These are phyloP conservation scores for Santalum album DNA, from an alignment of 164 flowering plant genomes.

Conservation along the genomic window DNA sequence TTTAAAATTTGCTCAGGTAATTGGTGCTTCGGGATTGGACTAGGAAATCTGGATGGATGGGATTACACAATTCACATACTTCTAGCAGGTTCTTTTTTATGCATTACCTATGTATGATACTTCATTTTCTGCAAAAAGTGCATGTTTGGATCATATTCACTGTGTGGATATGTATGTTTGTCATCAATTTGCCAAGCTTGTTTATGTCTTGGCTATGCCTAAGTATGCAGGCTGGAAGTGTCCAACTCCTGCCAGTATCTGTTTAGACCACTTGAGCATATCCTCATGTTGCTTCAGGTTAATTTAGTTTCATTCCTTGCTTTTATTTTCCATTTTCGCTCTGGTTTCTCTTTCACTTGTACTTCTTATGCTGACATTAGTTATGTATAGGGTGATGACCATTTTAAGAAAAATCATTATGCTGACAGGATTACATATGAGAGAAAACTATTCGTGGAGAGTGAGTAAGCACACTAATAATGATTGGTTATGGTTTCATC, in stretches of 20 bases:
- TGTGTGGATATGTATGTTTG: no score
- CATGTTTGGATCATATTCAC: no score
- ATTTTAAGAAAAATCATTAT: conserved; percentile 87
- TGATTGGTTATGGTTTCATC: background rate
- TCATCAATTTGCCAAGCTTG: background rate
- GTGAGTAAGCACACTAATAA: conserved; percentile 48
- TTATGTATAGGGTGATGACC: conserved; percentile 81
- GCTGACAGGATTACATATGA: conserved; percentile 95
- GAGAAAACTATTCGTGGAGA: conserved; percentile 89
- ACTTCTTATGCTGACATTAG: conserved; percentile 1
- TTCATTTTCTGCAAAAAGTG: conserved; percentile 2
- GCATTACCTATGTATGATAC: background rate
- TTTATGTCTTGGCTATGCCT: background rate
- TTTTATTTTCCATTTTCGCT: background rate
- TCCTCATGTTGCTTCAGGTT: conserved; percentile 96
- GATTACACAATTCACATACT: conserved; percentile 96
- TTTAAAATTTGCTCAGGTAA: conserved; percentile 47
- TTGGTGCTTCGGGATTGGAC: conserved; percentile 99
- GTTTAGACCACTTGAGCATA: conserved; percentile 98
- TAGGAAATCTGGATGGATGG: conserved; percentile 99
- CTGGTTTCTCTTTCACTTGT: background rate
- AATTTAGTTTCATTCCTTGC: conserved; percentile 4
- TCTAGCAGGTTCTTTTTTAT: conserved; percentile 71
- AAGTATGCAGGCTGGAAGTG: conserved; percentile 76
- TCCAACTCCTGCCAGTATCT: conserved; percentile 71